These are phyloP conservation scores for Pleurotus tuber-regium DNA, from an alignment of 768 basidiomycete genomes.

Conservation along the genomic window DNA sequence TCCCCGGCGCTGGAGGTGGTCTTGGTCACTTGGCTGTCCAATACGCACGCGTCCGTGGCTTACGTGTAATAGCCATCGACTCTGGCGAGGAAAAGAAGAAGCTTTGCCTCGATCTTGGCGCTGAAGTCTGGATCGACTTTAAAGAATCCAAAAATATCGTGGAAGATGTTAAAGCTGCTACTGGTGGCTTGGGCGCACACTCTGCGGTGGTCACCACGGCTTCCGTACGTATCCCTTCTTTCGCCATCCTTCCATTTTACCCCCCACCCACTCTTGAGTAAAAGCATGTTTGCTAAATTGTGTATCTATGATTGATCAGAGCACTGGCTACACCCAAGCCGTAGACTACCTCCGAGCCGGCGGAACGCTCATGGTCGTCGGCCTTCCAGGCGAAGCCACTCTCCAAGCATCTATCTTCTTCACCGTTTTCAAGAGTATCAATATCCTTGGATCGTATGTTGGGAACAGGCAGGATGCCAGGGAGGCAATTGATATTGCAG, in stretches of 20 bases:
- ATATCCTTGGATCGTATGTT: constrained; percentile 51
- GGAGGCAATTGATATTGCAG: constrained; percentile 79
- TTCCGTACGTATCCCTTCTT: too few species aligned
- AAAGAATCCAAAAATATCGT: constrained; percentile 63
- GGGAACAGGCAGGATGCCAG: constrained; percentile 82
- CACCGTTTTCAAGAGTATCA: constrained; percentile 65
- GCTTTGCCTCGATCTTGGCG: constrained; percentile 60
- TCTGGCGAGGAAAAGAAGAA: constrained; percentile 71
- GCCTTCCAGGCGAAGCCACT: constrained; percentile 63
- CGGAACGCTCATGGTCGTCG: constrained; percentile 77
- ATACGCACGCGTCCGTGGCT: constrained; percentile 76
- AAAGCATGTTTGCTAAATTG: too few species aligned
- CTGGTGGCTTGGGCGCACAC: constrained; percentile 73
- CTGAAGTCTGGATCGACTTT: constrained; percentile 81
- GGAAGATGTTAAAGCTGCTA: constrained; percentile 57
- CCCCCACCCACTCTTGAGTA: too few species aligned
- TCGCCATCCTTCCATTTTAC: too few species aligned
- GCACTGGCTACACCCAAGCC: constrained; percentile 50
- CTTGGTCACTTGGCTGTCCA: constrained; percentile 86
- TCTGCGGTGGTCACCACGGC: constrained; percentile 63
- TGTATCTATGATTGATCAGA: too few species aligned
- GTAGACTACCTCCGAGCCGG: constrained; percentile 73
- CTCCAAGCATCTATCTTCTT: constrained; percentile 68
- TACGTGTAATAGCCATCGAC: constrained; percentile 81
- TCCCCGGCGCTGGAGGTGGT: constrained; percentile 80